Evolutionary conservation across 345 rosid genomes (phyloP), one percentile per base, ranked within the genome.

Genomic region (Eucalyptus guilfoylei): DNA sequence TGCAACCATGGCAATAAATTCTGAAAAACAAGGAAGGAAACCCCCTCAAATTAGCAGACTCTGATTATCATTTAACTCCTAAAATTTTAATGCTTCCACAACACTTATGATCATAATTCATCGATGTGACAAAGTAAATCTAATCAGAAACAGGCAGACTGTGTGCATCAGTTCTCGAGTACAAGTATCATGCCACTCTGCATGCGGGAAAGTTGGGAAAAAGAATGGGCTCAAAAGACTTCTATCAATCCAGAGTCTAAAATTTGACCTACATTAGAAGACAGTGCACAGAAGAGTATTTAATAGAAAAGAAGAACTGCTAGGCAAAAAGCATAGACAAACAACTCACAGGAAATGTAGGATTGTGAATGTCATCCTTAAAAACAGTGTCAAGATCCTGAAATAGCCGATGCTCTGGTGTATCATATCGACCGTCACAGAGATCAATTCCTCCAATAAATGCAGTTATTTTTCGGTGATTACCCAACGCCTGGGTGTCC

Each of bases 351-450:
- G 98, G 87, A 92, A 94, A 96, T 50, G 99, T 95, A 87, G 98
- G 99, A 94, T 96, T 96, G 91, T 95, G 98, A 90, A 95, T 95
- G 91, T 97, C 99, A 87, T 92, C 98, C 94, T 95, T 72, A 87
- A 97, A 97, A 64, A 93, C 81, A 88, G 97, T 92, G 89, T 96
- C 94, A 48, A 95, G 95, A 93, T 94, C 96, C 11, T 32, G 89
- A 91, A 97, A 93, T 52, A 97, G 88, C 87, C 98, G 95, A 87
- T 97, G 99, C 92, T 94, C 95, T 72, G 99, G 99, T 37, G 99
- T 97, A 89, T 97, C 99, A 89, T 97, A 97, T 34, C 99, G 97
- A 87, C 99, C 99, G 89, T 96, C 98, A 92, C 99, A 97, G 30
- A 97, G 96, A 93, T 97, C 99, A 14, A 96, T 87, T 89, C 99